Base-by-base conservation (phyloP, 2,329 filamentous ascomycete genomes). In the Verruconis gallopava region DNA sequence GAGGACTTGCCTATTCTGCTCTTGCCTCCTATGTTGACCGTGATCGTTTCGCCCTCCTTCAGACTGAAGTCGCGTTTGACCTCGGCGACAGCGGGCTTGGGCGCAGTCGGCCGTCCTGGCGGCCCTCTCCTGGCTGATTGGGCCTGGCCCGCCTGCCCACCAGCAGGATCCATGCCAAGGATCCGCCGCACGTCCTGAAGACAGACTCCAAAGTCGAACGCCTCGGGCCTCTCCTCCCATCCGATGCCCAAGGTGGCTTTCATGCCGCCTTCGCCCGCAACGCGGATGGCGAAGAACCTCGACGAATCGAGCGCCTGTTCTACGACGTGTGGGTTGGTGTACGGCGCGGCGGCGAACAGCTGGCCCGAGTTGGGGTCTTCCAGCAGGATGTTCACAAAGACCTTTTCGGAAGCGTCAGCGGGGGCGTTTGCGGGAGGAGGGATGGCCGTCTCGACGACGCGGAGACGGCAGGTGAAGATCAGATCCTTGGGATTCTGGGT, bases 41-140 rank as follows among this genome's bases (percentile, higher is more conserved):
- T 85, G 51, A 93, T 93, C 14, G 82, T 93, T 69, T 94, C 81
- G 9, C 85, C 85, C 46, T 88, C 85, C 60, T 93, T 93, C 48
- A 94, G 60, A 53, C 82, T 88, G 55, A 85, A 86, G 54, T 93
- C 85, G 49, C 73, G 75, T 62, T 77, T 79, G 22, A 53, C 55
- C 54, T 74, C 72, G 44, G 67, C 64, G 33, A 61, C 61, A 34
- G 63, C 59, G 36, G 61, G 61, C 50, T 60, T 58, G 50, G 55
- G 49, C 17, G 56, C 52, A 17, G 53, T 54, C 9, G 34, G 17
- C 6, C 35, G 25, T 11, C 46, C 47, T 21, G 51, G 38, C 46
- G 48, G 25, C 36, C 44, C 40, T 37, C 50, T 42, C 25, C 43
- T 40, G 21, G 51, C 45, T 5, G 13, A 35, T 14, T 50, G 41